Percentiles rank a stretch among this genome's conserved stretches.
phyloP scores from a whole-genome alignment of 2,329 filamentous ascomycete species.

The Colletotrichum tanaceti region DNA sequence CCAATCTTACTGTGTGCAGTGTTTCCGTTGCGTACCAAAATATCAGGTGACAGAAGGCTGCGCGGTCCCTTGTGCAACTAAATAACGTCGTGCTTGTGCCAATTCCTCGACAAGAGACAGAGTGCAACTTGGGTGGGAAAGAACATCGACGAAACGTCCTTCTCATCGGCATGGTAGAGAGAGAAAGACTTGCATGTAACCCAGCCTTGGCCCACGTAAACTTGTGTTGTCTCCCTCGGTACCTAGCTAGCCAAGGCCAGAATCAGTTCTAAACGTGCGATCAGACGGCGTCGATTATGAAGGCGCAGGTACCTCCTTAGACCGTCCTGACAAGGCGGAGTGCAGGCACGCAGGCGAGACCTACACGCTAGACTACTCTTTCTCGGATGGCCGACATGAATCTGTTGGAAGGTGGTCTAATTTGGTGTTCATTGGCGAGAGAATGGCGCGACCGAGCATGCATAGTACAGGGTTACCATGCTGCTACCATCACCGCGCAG shows the following conservation, averaged over 20 bases:
- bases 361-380: not conserved
- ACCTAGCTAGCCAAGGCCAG: not conserved
- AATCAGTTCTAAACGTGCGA: not conserved
- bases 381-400: not conserved
- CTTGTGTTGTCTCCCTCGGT: not conserved
- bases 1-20: not conserved
- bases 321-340: not conserved
- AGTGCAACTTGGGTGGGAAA: not conserved
- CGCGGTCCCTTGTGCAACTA: not conserved
- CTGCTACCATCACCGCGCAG: not conserved
- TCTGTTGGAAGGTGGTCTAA: not conserved
- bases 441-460: not conserved
- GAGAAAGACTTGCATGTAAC: constrained; percentile 1
- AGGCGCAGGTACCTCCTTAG: not conserved
- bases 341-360: not conserved
- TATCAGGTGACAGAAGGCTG: not conserved
- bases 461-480: too few species aligned
- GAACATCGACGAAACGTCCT: not conserved
- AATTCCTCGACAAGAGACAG: not conserved
- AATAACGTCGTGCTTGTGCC: not conserved
- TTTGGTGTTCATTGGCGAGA: not conserved
- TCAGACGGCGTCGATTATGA: not conserved
- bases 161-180: not conserved
- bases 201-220: not conserved
- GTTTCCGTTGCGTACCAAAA: not conserved